These are phyloP conservation scores for Yamadazyma endophytica DNA, from an alignment of 805 yeast species.

Conservation along the genomic window DNA sequence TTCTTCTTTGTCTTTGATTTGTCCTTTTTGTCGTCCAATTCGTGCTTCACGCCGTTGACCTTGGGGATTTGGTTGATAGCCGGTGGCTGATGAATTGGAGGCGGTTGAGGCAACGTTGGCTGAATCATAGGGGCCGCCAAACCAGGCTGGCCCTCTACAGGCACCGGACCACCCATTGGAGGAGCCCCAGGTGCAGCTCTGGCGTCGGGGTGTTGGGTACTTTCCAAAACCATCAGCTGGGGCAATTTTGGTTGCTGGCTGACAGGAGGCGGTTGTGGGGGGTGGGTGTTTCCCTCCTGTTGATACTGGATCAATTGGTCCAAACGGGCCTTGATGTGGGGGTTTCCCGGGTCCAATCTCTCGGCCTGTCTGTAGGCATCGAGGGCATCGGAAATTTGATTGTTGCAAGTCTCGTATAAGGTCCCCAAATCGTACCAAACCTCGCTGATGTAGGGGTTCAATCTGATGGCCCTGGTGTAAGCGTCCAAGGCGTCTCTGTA, in stretches of 20 bases:
- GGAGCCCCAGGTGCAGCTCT: constrained; percentile 9
- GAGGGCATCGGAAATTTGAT: constrained; percentile 89
- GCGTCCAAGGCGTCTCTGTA: constrained; percentile 97
- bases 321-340: constrained; percentile 89
- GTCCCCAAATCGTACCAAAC: constrained; percentile 99
- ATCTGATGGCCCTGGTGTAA: constrained; percentile 90
- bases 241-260: constrained; percentile 61
- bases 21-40: constrained; percentile 37
- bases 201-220: constrained; percentile 22
- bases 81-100: constrained; percentile 1
- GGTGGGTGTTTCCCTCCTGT: constrained; percentile 61
- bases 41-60: constrained; percentile 24
- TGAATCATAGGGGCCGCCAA: constrained; percentile 3
- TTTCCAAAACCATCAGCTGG: constrained; percentile 59
- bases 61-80: constrained; percentile 1
- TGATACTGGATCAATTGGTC: constrained; percentile 76
- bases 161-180: constrained; percentile 7
- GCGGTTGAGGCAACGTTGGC: constrained; percentile 1
- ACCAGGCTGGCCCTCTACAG: neutral
- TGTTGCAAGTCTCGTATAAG: constrained; percentile 93
- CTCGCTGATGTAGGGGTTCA: constrained; percentile 93
- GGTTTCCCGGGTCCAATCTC: constrained; percentile 87
- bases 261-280: constrained; percentile 65
- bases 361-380: constrained; percentile 98
- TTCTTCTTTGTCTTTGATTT: constrained; percentile 12